A percentile compares a stretch with the other conserved stretches of the same genome.
Evolutionary conservation across 2,329 filamentous ascomycete genomes (phyloP).

Genomic region (Cladosporium sp.): DNA sequence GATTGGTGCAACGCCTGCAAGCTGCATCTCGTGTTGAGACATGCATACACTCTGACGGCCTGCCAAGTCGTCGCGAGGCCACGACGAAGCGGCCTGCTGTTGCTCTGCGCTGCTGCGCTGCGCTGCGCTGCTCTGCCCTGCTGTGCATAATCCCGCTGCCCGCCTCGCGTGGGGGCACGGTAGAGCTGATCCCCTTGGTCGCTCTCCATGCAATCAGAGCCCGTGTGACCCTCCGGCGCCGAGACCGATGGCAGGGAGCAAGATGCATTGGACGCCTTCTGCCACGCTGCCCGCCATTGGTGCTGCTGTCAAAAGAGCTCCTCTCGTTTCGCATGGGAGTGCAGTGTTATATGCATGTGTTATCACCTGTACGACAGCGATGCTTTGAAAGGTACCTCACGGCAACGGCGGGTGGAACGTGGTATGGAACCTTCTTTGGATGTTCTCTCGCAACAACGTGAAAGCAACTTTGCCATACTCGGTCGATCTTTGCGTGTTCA

Average conservation of each 20-base stretch:
- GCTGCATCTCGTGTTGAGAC: conserved; percentile 9
- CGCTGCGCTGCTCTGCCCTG: too few relatives aligned
- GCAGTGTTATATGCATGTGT: background rate
- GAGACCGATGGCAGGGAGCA: background rate
- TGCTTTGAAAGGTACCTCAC: background rate
- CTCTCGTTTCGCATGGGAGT: background rate
- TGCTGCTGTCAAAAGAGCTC: background rate
- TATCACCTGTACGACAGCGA: background rate
- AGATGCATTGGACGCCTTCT: background rate
- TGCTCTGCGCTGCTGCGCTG: background rate
- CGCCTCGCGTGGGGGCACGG: background rate
- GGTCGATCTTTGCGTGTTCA: too few relatives aligned
- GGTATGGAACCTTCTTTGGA: background rate
- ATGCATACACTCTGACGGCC: conserved; percentile 4
- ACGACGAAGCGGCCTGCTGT: background rate
- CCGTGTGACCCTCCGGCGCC: background rate
- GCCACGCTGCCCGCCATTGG: background rate
- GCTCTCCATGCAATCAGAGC: background rate
- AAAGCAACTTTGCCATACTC: too few relatives aligned
- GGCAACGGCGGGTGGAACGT: background rate
- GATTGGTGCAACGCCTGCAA: conserved; percentile 1
- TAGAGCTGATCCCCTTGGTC: too few relatives aligned
- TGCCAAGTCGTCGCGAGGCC: background rate
- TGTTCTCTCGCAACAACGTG: background rate
- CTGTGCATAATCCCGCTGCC: background rate